These are phyloP conservation scores for Phialophora chinensis DNA, from an alignment of 2,329 filamentous ascomycete species.

Conservation along the genomic window DNA sequence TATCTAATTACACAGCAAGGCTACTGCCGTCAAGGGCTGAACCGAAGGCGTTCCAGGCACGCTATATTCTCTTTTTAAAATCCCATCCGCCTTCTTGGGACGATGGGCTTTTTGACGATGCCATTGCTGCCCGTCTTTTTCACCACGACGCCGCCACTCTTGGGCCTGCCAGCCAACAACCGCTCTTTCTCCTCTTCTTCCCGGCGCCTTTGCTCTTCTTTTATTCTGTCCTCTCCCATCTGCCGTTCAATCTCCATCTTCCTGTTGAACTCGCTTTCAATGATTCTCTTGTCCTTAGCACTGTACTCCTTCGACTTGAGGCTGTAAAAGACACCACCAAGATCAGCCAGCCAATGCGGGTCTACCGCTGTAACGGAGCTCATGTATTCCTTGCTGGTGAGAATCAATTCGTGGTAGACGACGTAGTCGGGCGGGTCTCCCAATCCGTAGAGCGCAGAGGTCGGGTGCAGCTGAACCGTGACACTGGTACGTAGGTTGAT, in stretches of 20 bases:
- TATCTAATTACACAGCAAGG: background rate
- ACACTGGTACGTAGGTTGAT: conserved; percentile 95
- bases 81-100: conserved; percentile 37
- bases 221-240: conserved; percentile 85
- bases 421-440: conserved; percentile 97
- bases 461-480: conserved; percentile 91
- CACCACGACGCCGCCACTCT: conserved; percentile 33
- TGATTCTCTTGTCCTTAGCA: conserved; percentile 80
- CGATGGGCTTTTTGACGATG: conserved; percentile 40
- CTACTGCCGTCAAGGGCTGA: background rate
- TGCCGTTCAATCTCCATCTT: conserved; percentile 92
- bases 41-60: background rate
- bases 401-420: conserved; percentile 95
- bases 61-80: conserved; percentile 23
- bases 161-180: conserved; percentile 32
- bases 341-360: conserved; percentile 93
- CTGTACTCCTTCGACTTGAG: conserved; percentile 98
- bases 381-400: conserved; percentile 95
- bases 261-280: conserved; percentile 88
- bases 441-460: conserved; percentile 86
- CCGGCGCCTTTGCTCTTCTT: conserved; percentile 70
- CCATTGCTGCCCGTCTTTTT: conserved; percentile 41
- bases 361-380: conserved; percentile 95
- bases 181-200: conserved; percentile 48
- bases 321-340: conserved; percentile 96